Conservation (phyloP, 176 grass and related monocot species). For the Secale cereale region DNA sequence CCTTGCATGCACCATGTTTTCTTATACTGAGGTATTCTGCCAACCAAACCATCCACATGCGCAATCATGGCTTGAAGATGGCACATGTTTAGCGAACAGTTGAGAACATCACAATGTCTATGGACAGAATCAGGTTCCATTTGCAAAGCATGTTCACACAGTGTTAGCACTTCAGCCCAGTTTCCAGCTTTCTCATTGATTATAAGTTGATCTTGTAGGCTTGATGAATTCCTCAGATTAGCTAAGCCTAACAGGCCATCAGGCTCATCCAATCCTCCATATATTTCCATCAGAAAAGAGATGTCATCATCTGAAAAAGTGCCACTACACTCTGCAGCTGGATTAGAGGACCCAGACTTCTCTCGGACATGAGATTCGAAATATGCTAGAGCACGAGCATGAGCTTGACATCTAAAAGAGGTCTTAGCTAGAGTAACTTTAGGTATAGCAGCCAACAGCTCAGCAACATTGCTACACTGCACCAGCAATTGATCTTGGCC, state of each 20-base stretch:
- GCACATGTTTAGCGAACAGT: conserved; percentile 95
- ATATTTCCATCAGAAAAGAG: conserved; percentile 98
- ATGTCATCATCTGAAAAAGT: conserved; percentile 93
- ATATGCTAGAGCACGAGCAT: conserved; percentile 92
- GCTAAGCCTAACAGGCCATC: conserved; percentile 89
- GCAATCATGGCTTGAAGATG: conserved; percentile 96
- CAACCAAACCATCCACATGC: conserved; percentile 88
- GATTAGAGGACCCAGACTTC: conserved; percentile 90
- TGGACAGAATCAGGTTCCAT: conserved; percentile 91
- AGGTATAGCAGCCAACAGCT: conserved; percentile 78
- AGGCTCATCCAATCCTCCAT: conserved; percentile 91
- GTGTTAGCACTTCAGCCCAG: conserved; percentile 90
- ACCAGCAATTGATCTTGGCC: conserved; percentile 65
- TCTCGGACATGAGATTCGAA: conserved; percentile 85
- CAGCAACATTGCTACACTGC: conserved; percentile 78
- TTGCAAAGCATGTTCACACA: conserved; percentile 93
- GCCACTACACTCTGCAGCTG: conserved; percentile 70
- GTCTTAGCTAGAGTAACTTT: conserved; percentile 95
- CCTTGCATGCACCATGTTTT: conserved; percentile 98
- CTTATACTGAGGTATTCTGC: conserved; percentile 70
- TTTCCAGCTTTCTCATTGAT: conserved; percentile 97
- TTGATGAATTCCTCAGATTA: conserved; percentile 83
- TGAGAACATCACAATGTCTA: conserved; percentile 95
- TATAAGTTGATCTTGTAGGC: conserved; percentile 90
- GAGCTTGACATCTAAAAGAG: conserved; percentile 86